A percentile compares a stretch with the other conserved stretches of the same genome.
These are phyloP conservation scores for Cardamine chenopodiifolia DNA, from an alignment of 345 rosid genomes.

Conservation along the genomic window DNA sequence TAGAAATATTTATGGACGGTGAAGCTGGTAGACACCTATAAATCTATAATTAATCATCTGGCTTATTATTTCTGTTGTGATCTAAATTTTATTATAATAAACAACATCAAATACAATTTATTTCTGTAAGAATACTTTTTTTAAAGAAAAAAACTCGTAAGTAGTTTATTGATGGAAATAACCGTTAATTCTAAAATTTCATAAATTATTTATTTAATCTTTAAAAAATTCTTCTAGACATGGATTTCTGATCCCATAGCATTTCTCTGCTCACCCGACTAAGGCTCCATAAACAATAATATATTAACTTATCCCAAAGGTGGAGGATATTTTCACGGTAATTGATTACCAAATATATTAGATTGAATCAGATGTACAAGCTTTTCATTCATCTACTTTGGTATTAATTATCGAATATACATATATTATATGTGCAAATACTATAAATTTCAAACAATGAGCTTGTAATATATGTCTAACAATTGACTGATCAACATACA, in stretches of 20 bases:
- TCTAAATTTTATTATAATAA: not conserved
- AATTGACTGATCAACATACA: not conserved
- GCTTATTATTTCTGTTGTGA: not conserved
- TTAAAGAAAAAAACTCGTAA: not conserved
- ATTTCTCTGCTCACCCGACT: not conserved
- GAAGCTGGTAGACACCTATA: slow-evolving; percentile 26
- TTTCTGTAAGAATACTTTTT: not conserved
- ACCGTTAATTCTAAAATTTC: not conserved
- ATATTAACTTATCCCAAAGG: not conserved
- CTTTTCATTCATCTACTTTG: slow-evolving; percentile 28
- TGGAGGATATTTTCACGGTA: not conserved
- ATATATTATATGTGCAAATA: not conserved
- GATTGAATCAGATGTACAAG: slow-evolving; percentile 13
- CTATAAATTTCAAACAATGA: not conserved
- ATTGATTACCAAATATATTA: not conserved
- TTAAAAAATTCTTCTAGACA: too few species aligned
- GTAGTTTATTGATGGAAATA: not conserved
- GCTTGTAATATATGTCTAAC: slow-evolving; percentile 12
- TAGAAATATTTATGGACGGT: slow-evolving; percentile 29
- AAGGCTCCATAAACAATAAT: not conserved
- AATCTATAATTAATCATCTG: not conserved
- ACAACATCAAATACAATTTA: not conserved
- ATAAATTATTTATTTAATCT: too few species aligned
- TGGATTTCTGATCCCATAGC: not conserved
- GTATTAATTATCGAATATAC: not conserved